Evolutionary conservation across 495 filamentous ascomycete genomes (phyloP).

Genomic region (Parachaetomium inaequale): DNA sequence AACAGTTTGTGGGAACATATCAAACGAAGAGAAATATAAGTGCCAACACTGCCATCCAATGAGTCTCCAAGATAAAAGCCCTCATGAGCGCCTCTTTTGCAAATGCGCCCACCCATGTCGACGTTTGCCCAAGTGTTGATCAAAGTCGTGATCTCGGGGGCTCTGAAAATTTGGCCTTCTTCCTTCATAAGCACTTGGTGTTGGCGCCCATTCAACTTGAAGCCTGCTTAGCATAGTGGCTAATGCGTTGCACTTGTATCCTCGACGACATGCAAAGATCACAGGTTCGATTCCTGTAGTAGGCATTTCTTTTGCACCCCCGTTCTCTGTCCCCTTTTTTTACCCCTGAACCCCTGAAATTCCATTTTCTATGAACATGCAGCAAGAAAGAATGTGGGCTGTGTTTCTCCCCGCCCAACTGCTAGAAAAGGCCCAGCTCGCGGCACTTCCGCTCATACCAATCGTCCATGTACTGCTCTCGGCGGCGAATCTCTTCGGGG

Average conservation of each 20-base stretch:
- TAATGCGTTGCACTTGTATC: constrained; percentile 37
- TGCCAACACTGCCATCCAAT: no score
- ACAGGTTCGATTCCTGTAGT: constrained; percentile 35
- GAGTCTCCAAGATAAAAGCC: no score
- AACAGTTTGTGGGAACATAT: no score
- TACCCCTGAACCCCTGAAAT: not conserved
- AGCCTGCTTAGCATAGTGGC: constrained; percentile 35
- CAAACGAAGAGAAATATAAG: no score
- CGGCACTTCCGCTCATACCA: not conserved
- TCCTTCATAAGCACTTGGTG: not conserved
- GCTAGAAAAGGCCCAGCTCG: not conserved
- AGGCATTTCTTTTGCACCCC: constrained; percentile 22
- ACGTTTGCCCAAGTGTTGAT: no score
- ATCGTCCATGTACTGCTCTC: not conserved
- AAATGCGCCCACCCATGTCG: no score
- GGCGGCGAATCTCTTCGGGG: not conserved
- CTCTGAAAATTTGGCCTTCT: no score
- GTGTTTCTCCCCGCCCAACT: not conserved
- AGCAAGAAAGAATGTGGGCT: not conserved
- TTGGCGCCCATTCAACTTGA: not conserved
- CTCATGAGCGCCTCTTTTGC: no score
- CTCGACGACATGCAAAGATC: constrained; percentile 32
- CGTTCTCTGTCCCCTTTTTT: not conserved
- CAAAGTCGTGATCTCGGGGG: no score
- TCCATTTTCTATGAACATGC: not conserved